These are phyloP conservation scores for Amphichorda felina DNA, from an alignment of 2,329 filamentous ascomycete species.

Conservation along the genomic window DNA sequence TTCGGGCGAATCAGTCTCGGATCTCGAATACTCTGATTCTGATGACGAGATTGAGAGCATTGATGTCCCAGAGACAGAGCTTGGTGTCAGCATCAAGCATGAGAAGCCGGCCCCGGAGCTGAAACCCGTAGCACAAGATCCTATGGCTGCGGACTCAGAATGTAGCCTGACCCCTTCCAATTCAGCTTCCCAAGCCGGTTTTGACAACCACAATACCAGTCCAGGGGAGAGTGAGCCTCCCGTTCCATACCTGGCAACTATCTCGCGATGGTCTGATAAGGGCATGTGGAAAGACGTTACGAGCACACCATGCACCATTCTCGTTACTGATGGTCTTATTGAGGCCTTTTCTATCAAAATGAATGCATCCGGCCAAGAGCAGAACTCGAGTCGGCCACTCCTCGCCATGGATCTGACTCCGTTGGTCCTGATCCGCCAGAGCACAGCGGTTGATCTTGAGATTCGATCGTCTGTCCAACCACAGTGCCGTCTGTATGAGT, in stretches of 20 bases:
- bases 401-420: constrained; percentile 80
- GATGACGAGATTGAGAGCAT: constrained; percentile 45
- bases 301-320: constrained; percentile 37
- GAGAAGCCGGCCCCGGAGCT: constrained; percentile 6
- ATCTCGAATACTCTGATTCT: constrained; percentile 6
- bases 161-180: constrained; percentile 67
- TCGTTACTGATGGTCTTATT: constrained; percentile 46
- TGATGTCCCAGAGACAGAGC: constrained; percentile 45
- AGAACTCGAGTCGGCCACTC: constrained; percentile 30
- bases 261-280: constrained; percentile 52
- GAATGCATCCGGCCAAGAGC: constrained; percentile 10
- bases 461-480: constrained; percentile 75
- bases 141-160: constrained; percentile 32
- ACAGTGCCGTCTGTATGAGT: constrained; percentile 54
- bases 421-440: constrained; percentile 77
- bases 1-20: constrained; percentile 38
- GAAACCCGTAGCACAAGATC: constrained; percentile 4
- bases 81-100: constrained; percentile 42
- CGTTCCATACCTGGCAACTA: constrained; percentile 34
- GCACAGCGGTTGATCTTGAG: constrained; percentile 86
- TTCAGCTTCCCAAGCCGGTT: constrained; percentile 62
- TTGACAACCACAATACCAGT: constrained; percentile 33
- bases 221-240: constrained; percentile 26
- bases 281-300: constrained; percentile 49
- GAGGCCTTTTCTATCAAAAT: constrained; percentile 36